Evolutionary conservation across 371 early-diverging fungal genomes (phyloP).

Genomic region (Umbelopsis sp.): DNA sequence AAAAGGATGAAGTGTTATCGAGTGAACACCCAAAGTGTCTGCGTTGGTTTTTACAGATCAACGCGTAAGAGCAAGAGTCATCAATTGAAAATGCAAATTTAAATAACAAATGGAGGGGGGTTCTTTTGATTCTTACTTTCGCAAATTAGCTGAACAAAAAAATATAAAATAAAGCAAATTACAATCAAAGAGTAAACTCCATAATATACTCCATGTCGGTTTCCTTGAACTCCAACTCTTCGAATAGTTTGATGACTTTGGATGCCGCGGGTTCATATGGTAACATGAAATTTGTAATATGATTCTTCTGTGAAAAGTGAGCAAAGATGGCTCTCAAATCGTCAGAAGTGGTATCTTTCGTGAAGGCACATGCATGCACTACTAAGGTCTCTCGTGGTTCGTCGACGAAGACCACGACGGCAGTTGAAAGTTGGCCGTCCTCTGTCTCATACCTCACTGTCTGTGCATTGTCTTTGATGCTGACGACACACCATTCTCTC

Average conservation of each 20-base stretch:
- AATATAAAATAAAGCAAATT: background rate
- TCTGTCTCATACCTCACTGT: background rate
- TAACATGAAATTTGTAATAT: background rate
- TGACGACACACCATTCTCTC: conserved; percentile 8
- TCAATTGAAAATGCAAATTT: too few species aligned
- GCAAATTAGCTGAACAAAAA: too few species aligned
- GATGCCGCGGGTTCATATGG: conserved; percentile 1
- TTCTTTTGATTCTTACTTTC: too few species aligned
- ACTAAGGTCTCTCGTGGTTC: background rate
- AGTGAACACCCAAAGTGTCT: too few species aligned
- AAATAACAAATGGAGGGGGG: too few species aligned
- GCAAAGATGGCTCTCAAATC: background rate
- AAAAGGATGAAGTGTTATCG: background rate
- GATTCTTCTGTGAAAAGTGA: background rate
- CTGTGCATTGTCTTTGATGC: conserved; percentile 4
- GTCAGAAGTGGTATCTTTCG: background rate
- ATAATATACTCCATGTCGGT: conserved; percentile 9
- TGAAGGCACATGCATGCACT: conserved; percentile 6
- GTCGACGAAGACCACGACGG: background rate
- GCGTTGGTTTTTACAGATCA: too few species aligned
- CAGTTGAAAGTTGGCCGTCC: background rate
- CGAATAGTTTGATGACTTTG: background rate
- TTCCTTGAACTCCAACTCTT: background rate
- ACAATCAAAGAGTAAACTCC: background rate
- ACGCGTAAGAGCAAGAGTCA: too few species aligned